A percentile compares a stretch with the other conserved stretches of the same genome.
Evolutionary conservation across 176 grass and related monocot genomes (phyloP).

Genomic region (Puccinellia tenuiflora): DNA sequence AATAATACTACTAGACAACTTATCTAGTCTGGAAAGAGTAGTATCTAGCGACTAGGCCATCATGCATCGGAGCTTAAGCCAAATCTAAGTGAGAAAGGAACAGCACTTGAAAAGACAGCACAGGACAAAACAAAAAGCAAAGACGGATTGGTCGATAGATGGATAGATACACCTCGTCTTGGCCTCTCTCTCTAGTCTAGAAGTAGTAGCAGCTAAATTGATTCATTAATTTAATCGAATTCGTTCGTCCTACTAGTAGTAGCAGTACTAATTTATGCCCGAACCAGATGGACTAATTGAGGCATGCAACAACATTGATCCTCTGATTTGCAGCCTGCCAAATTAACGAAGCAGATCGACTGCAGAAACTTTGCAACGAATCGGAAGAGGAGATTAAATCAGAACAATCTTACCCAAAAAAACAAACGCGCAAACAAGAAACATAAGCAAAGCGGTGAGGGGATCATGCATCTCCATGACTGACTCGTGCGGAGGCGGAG

Average conservation of each 20-base stretch:
- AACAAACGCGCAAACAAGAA: not conserved
- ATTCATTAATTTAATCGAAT: not conserved
- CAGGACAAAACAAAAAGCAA: conserved; percentile 53
- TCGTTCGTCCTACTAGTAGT: not conserved
- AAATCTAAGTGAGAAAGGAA: conserved; percentile 25
- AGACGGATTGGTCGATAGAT: not conserved
- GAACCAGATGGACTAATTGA: not conserved
- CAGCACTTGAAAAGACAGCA: conserved; percentile 36
- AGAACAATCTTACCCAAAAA: not conserved
- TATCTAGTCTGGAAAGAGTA: no score
- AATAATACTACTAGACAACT: not conserved
- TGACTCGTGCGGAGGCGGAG: no score
- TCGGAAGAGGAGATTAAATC: not conserved
- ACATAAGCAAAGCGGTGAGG: not conserved
- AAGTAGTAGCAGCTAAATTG: not conserved
- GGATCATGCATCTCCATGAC: not conserved
- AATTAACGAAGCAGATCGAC: not conserved
- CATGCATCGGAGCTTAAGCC: conserved; percentile 5
- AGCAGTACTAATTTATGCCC: not conserved
- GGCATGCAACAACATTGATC: not conserved
- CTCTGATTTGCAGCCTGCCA: not conserved
- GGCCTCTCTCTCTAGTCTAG: not conserved
- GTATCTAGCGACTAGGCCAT: not conserved
- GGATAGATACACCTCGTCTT: not conserved
- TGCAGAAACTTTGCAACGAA: not conserved